phyloP scores from a whole-genome alignment of 257 asterid species.

The Lantana camara region DNA sequence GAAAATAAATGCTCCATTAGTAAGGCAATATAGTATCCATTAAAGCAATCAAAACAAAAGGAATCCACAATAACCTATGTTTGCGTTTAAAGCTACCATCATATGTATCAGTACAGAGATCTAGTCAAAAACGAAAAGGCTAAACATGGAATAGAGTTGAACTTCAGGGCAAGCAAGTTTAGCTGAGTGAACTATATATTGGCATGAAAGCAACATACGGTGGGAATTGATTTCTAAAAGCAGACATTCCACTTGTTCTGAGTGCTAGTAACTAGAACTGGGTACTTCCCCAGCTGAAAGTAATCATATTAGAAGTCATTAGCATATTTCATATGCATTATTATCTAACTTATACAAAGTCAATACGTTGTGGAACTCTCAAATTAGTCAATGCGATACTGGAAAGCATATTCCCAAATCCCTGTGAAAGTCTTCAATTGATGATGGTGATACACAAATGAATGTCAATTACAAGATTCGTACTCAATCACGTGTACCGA shows the following conservation, averaged over 20 bases:
- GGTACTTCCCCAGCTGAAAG: background rate
- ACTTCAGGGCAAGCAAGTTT: background rate
- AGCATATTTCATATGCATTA: background rate
- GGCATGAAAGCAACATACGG: too few relatives aligned
- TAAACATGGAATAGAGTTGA: background rate
- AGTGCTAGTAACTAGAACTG: background rate
- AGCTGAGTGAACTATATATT: background rate
- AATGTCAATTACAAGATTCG: background rate
- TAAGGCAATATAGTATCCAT: constrained; percentile 1
- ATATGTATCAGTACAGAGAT: background rate
- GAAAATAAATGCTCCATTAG: constrained; percentile 19
- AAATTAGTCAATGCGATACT: background rate
- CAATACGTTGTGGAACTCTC: background rate
- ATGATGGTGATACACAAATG: background rate
- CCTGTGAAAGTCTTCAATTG: background rate
- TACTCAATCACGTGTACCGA: background rate
- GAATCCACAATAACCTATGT: constrained; percentile 9
- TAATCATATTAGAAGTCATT: background rate
- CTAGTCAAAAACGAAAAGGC: constrained; percentile 6
- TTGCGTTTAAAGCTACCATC: background rate
- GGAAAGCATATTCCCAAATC: background rate
- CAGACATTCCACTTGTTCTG: background rate
- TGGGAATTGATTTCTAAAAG: too few relatives aligned
- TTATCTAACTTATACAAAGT: background rate
- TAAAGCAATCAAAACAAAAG: constrained; percentile 14